Percentiles rank a stretch among this genome's conserved stretches.
These are phyloP conservation scores for Pochonia chlamydosporia DNA, from an alignment of 2,329 filamentous ascomycete genomes.

Conservation along the genomic window DNA sequence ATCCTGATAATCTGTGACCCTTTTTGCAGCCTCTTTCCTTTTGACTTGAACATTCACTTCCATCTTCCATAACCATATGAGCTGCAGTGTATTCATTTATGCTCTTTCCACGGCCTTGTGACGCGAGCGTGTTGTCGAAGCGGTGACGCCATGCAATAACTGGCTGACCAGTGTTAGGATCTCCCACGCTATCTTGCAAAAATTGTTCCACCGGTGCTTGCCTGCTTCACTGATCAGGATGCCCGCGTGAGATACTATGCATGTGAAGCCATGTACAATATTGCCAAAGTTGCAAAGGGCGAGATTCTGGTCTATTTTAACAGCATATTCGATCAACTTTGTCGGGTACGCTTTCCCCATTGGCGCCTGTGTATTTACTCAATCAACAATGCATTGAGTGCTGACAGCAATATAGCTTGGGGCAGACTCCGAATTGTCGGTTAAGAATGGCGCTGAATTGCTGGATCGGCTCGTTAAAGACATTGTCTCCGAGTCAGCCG, in stretches of 20 bases:
- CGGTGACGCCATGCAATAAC: not conserved
- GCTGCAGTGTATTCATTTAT: not conserved
- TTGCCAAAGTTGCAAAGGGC: slow-evolving; percentile 97
- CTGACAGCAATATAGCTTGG: slow-evolving; percentile 58
- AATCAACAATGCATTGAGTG: not conserved
- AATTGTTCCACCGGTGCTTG: slow-evolving; percentile 92
- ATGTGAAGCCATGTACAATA: slow-evolving; percentile 99
- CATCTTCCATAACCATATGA: not conserved
- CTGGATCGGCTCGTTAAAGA: slow-evolving; percentile 93
- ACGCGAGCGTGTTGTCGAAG: too few relatives aligned
- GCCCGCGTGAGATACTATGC: slow-evolving; percentile 95
- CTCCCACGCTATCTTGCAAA: slow-evolving; percentile 86
- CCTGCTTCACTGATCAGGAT: slow-evolving; percentile 98
- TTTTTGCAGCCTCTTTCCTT: not conserved
- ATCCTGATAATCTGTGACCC: too few relatives aligned
- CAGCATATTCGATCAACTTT: slow-evolving; percentile 93
- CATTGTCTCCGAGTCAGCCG: slow-evolving; percentile 90
- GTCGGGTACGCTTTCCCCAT: slow-evolving; percentile 60
- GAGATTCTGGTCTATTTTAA: slow-evolving; percentile 98
- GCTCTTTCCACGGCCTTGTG: too few relatives aligned
- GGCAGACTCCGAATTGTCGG: slow-evolving; percentile 90
- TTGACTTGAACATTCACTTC: not conserved
- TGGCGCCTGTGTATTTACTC: slow-evolving; percentile 2
- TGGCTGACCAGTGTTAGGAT: slow-evolving; percentile 49
- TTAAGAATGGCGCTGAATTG: slow-evolving; percentile 96